Conservation (phyloP, 352 stramenopile species). For the Pythium plurisporium region DNA sequence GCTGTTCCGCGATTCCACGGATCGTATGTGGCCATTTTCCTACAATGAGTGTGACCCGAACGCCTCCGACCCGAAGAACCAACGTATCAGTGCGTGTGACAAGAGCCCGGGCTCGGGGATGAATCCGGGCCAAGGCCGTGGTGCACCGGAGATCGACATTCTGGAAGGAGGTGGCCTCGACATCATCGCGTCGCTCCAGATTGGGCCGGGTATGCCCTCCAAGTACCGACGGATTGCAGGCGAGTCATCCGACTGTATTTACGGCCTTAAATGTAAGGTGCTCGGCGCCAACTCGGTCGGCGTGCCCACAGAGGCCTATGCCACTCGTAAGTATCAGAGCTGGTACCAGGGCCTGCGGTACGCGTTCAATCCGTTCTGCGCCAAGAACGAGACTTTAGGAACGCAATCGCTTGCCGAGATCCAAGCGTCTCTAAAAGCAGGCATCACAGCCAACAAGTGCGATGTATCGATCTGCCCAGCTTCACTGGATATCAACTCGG, state of each 20-base stretch:
- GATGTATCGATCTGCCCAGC: slow-evolving; percentile 31
- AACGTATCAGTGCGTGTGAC: slow-evolving; percentile 89
- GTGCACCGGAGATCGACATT: slow-evolving; percentile 95
- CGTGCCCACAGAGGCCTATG: slow-evolving; percentile 38
- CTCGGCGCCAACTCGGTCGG: slow-evolving; percentile 39
- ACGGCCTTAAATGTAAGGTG: slow-evolving; percentile 35
- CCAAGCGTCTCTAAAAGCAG: slow-evolving; percentile 29
- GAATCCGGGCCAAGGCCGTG: slow-evolving; percentile 84
- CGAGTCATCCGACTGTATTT: slow-evolving; percentile 32
- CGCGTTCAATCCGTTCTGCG: slow-evolving; percentile 54
- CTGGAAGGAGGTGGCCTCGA: slow-evolving; percentile 85
- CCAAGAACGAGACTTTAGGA: slow-evolving; percentile 2
- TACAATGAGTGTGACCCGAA: slow-evolving; percentile 89
- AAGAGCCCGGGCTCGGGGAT: slow-evolving; percentile 87
- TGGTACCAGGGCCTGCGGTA: slow-evolving; percentile 73
- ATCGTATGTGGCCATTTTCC: slow-evolving; percentile 95
- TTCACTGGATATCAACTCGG: slow-evolving; percentile 48
- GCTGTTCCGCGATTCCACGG: slow-evolving; percentile 92
- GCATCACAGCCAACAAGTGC: slow-evolving; percentile 50
- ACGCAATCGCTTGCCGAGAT: slow-evolving; percentile 38
- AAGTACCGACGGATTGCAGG: slow-evolving; percentile 36
- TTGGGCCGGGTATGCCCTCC: slow-evolving; percentile 63
- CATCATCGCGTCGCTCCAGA: slow-evolving; percentile 90
- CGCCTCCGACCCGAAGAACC: slow-evolving; percentile 54
- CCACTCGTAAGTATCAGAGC: slow-evolving; percentile 45